These are phyloP conservation scores for Acacia melanoxylon DNA, from an alignment of 306 rosid genomes.

Conservation along the genomic window DNA sequence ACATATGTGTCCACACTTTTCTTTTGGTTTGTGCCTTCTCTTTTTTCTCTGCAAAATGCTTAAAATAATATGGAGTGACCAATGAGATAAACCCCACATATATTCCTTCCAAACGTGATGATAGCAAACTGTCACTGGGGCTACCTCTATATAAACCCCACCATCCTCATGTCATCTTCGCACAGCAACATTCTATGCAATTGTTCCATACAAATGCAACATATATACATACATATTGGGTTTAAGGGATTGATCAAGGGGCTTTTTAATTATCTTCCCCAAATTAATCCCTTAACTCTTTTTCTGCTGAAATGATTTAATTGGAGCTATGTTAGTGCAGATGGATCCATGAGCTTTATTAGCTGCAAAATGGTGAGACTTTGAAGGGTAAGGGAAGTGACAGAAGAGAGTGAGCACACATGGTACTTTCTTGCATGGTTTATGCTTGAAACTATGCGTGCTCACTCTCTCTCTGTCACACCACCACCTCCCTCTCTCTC, in stretches of 20 bases:
- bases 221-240: constrained; percentile 14
- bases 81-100: constrained; percentile 57
- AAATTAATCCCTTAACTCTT: not conserved
- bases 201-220: constrained; percentile 26
- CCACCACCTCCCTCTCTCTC: constrained; percentile 30
- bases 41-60: constrained; percentile 26
- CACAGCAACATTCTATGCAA: constrained; percentile 28
- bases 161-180: constrained; percentile 32
- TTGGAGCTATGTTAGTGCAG: constrained; percentile 11
- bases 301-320: not conserved
- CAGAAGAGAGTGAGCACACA: constrained; percentile 99
- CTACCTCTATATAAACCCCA: constrained; percentile 59
- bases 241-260: not conserved
- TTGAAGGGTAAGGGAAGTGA: constrained; percentile 78
- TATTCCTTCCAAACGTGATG: constrained; percentile 71
- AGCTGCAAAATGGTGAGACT: not conserved
- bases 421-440: constrained; percentile 79
- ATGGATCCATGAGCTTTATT: not conserved
- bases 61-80: constrained; percentile 39
- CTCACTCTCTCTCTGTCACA: constrained; percentile 93
- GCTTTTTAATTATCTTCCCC: not conserved
- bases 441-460: constrained; percentile 88
- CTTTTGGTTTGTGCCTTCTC: constrained; percentile 11
- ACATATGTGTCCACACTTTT: constrained; percentile 32
- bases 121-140: constrained; percentile 35